A percentile compares a stretch with the other conserved stretches of the same genome.
Evolutionary conservation across 768 basidiomycete species (phyloP).

Genomic region (Ramaria rubella): DNA sequence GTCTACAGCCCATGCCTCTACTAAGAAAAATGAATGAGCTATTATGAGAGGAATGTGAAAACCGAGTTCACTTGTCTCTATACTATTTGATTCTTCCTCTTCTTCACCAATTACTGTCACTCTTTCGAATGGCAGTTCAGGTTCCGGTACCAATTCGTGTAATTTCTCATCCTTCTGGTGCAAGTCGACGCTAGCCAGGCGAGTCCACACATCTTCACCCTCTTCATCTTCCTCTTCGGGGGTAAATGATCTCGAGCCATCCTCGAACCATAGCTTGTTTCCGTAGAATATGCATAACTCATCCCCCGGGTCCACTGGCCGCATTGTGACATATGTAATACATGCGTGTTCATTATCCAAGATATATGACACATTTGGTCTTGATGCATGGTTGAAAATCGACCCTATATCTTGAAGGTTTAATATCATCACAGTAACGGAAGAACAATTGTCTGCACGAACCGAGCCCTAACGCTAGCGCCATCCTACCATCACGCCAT

Average conservation of each 20-base stretch:
- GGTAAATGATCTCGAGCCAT: background rate
- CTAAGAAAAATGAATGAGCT: slow-evolving; percentile 28
- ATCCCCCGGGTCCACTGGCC: slow-evolving; percentile 49
- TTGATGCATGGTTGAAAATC: slow-evolving; percentile 69
- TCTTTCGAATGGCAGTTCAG: slow-evolving; percentile 59
- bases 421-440: background rate
- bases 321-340: slow-evolving; percentile 55
- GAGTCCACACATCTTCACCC: slow-evolving; percentile 33
- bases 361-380: slow-evolving; percentile 64
- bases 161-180: slow-evolving; percentile 30
- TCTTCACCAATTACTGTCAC: slow-evolving; percentile 51
- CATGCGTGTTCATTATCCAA: slow-evolving; percentile 48
- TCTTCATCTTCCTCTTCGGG: slow-evolving; percentile 8
- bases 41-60: background rate
- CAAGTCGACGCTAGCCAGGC: slow-evolving; percentile 19
- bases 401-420: slow-evolving; percentile 45
- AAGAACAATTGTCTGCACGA: slow-evolving; percentile 9
- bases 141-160: slow-evolving; percentile 46
- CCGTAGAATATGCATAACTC: slow-evolving; percentile 80
- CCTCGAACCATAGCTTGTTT: slow-evolving; percentile 58
- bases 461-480: slow-evolving; percentile 76
- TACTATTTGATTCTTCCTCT: slow-evolving; percentile 54
- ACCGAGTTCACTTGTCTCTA: slow-evolving; percentile 43
- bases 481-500: slow-evolving; percentile 71
- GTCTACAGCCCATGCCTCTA: slow-evolving; percentile 73